phyloP scores from a whole-genome alignment of 2,329 filamentous ascomycete species.

The Xylariaceae sp. region DNA sequence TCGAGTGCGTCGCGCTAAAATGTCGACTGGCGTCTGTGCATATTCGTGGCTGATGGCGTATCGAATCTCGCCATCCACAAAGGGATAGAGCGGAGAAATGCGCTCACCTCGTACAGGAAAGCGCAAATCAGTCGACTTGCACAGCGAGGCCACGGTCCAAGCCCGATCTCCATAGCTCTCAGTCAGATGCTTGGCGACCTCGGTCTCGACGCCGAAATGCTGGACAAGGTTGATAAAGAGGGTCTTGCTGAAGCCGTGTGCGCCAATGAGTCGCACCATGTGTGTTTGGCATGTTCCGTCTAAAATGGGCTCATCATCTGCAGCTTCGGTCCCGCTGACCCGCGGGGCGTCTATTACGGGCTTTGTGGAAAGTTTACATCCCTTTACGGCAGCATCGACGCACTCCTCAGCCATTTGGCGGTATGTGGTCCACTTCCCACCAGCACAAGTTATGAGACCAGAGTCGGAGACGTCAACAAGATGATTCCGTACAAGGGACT shows the following conservation, averaged over 20 bases:
- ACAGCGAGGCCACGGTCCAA: constrained; percentile 83
- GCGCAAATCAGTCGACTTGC: constrained; percentile 68
- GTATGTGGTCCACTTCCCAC: constrained; percentile 92
- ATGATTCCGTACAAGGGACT: constrained; percentile 84
- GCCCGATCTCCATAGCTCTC: constrained; percentile 88
- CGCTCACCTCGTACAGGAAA: constrained; percentile 82
- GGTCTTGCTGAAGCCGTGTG: constrained; percentile 81
- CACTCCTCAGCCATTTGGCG: constrained; percentile 90
- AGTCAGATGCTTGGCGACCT: constrained; percentile 84
- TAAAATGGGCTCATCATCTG: constrained; percentile 64
- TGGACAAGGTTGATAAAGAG: constrained; percentile 95
- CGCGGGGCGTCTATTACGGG: constrained; percentile 58
- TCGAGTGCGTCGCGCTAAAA: constrained; percentile 78
- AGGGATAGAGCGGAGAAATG: constrained; percentile 78
- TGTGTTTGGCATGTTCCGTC: constrained; percentile 77
- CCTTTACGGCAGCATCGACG: constrained; percentile 72
- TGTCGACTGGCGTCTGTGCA: constrained; percentile 84
- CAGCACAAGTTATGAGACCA: constrained; percentile 78
- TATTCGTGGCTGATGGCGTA: constrained; percentile 88
- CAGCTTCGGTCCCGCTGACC: constrained; percentile 64
- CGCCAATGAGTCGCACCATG: constrained; percentile 73
- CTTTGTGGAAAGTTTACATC: constrained; percentile 59
- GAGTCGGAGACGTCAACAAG: constrained; percentile 75
- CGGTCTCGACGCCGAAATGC: constrained; percentile 86
- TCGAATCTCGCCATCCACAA: constrained; percentile 85